Conservation (phyloP, 352 stramenopile species). For the Albugo laibachii region DNA sequence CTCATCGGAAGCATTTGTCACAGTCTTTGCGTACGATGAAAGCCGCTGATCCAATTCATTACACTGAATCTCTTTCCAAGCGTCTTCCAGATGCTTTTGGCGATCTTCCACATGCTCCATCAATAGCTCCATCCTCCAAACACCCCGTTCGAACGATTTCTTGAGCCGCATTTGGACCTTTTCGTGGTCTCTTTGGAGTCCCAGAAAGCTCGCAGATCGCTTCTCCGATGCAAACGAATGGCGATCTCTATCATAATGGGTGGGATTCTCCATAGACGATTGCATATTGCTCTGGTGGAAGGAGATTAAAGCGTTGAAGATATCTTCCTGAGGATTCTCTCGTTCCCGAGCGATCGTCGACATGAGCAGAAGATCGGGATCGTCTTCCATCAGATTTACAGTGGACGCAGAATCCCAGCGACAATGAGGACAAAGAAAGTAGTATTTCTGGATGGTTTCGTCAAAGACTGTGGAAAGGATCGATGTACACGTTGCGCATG, state of each 20-base stretch:
- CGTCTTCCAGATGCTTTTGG: constrained; percentile 31
- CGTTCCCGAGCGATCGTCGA: constrained; percentile 54
- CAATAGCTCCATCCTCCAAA: constrained; percentile 48
- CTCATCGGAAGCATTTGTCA: constrained; percentile 5
- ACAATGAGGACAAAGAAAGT: constrained; percentile 70
- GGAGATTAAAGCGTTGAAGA: constrained; percentile 50
- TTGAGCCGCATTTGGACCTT: constrained; percentile 61
- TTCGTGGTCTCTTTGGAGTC: constrained; percentile 60
- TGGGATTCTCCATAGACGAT: not conserved
- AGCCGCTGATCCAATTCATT: constrained; percentile 32
- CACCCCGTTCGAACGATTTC: constrained; percentile 46
- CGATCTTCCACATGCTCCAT: constrained; percentile 27
- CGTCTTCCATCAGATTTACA: constrained; percentile 38
- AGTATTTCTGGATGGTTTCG: constrained; percentile 30
- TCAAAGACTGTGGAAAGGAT: constrained; percentile 53
- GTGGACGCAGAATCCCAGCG: constrained; percentile 58
- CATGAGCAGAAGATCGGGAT: constrained; percentile 71
- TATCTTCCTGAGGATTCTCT: constrained; percentile 42
- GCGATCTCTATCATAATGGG: constrained; percentile 12
- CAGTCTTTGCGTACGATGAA: constrained; percentile 5
- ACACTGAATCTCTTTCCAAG: constrained; percentile 35
- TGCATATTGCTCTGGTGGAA: constrained; percentile 1
- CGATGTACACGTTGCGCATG: constrained; percentile 38
- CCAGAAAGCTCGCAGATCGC: constrained; percentile 20
- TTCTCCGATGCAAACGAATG: constrained; percentile 21